Evolutionary conservation across 495 filamentous ascomycete genomes (phyloP), one percentile per base, ranked within the genome.

Genomic region (Hyaloscypha finlandica): DNA sequence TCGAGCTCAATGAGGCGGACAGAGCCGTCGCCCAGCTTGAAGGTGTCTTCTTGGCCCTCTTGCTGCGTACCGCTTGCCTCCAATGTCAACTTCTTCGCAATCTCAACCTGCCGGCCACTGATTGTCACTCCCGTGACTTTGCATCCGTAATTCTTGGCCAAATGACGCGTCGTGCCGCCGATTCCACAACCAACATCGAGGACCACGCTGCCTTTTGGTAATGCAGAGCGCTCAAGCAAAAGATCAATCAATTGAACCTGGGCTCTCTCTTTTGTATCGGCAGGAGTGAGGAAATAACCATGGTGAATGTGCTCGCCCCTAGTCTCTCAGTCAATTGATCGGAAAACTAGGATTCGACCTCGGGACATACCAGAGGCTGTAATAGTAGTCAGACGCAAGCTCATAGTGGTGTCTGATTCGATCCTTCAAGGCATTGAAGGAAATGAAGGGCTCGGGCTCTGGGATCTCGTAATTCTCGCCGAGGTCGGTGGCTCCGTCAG

Each of bases 261-360:
- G 9, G 81, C 78, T 30, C 77, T 78, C 69, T 86, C 83, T 70
- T 86, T 85, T 58, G 76, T 78, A 48, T 81, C 78, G 53, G 61
- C 73, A 33, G 77, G 73, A 25, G 74, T 77, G 45, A 83, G 75
- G 79, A 81, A 83, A 70, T 81, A 80, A 33, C 85, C 85, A 68
- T 87, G 85, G 67, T 87, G 85, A 70, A 87, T 86, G 70, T 87
- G 85, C 65, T 87, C 84, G 42, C 85, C 85, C 85, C 84, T 87
- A 48, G 56, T 20, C 14, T 42, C 57, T 20, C 11, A 48, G 58
- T 58, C 19, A 59, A 54, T 31, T 48, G 29, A 54, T 52, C 32
- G 11, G 48, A 14, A 3, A 12, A 48, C 8, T 68, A 35, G 32
- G 42, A 52, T 30, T 20, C 48, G n/a, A 48, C 11, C 16, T 48